A percentile compares a stretch with the other conserved stretches of the same genome.
phyloP scores from a whole-genome alignment of 208 protist genomes.

The Leishmania turanica region DNA sequence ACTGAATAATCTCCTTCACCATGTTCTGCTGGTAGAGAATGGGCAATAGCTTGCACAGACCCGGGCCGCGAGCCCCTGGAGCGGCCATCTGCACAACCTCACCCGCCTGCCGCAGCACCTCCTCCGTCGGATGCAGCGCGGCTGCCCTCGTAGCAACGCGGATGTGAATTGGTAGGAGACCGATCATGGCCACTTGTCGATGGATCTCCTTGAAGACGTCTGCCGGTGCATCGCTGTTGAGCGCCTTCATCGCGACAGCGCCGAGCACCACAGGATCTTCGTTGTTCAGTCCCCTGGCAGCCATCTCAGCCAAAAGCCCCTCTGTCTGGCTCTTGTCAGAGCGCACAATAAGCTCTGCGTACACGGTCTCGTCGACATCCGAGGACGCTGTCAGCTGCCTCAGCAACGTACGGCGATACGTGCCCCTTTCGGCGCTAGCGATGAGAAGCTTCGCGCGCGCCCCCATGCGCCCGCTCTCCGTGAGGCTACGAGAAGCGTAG shows the following conservation, averaged over 20 bases:
- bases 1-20: conserved; percentile 66
- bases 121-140: conserved; percentile 33
- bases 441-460: conserved; percentile 59
- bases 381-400: conserved; percentile 57
- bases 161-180: conserved; percentile 59
- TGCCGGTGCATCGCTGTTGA: conserved; percentile 52
- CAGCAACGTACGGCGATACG: conserved; percentile 44
- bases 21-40: conserved; percentile 66
- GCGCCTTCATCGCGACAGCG: conserved; percentile 50
- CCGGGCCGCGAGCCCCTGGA: conserved; percentile 16
- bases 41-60: conserved; percentile 60
- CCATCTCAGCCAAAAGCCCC: conserved; percentile 63
- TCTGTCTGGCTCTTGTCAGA: conserved; percentile 47
- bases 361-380: conserved; percentile 78
- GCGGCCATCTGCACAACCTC: conserved; percentile 46
- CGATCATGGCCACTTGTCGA: conserved; percentile 53
- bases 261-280: conserved; percentile 74
- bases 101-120: conserved; percentile 40
- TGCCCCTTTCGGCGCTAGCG: conserved; percentile 47
- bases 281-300: conserved; percentile 63
- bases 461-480: conserved; percentile 36
- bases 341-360: conserved; percentile 71
- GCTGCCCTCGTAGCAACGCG: conserved; percentile 43
- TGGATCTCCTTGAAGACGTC: conserved; percentile 70
- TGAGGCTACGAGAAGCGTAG: conserved; percentile 53